Evolutionary conservation across 2,329 filamentous ascomycete genomes (phyloP).

Genomic region (Fusarium cyanostomum): DNA sequence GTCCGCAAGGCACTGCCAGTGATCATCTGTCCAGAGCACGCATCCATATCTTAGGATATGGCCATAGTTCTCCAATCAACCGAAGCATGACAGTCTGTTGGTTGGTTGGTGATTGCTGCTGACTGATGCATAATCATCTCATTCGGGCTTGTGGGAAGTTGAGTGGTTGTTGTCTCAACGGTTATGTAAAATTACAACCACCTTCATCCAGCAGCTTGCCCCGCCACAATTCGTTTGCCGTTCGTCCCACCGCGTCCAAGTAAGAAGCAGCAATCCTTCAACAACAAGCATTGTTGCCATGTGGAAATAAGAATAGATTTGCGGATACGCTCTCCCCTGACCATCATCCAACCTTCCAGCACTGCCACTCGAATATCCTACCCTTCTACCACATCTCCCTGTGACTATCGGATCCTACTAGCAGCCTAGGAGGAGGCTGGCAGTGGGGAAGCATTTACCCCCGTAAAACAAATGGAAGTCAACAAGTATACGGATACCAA

Average conservation of each 20-base stretch:
- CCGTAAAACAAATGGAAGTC: too few relatives aligned
- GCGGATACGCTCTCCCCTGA: conserved; percentile 15
- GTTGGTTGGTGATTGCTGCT: not conserved
- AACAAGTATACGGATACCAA: too few relatives aligned
- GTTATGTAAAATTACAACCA: too few relatives aligned
- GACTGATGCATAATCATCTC: not conserved
- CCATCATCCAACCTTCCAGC: conserved; percentile 12
- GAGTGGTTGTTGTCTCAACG: not conserved
- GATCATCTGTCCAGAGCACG: too few relatives aligned
- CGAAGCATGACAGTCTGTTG: not conserved
- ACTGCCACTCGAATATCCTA: conserved; percentile 30
- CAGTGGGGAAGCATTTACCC: conserved; percentile 4
- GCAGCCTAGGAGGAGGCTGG: not conserved
- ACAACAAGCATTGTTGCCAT: not conserved
- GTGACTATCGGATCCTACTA: not conserved
- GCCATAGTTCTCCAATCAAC: not conserved
- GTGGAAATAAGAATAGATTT: conserved; percentile 28
- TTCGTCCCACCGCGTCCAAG: too few relatives aligned
- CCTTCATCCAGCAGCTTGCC: too few relatives aligned
- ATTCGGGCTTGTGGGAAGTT: not conserved
- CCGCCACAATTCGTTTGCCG: too few relatives aligned
- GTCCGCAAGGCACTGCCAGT: too few relatives aligned
- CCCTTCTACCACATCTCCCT: conserved; percentile 17
- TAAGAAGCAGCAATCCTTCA: too few relatives aligned
- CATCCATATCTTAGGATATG: too few relatives aligned